Base-by-base conservation (phyloP, 768 basidiomycete genomes). In the Trametes maxima region DNA sequence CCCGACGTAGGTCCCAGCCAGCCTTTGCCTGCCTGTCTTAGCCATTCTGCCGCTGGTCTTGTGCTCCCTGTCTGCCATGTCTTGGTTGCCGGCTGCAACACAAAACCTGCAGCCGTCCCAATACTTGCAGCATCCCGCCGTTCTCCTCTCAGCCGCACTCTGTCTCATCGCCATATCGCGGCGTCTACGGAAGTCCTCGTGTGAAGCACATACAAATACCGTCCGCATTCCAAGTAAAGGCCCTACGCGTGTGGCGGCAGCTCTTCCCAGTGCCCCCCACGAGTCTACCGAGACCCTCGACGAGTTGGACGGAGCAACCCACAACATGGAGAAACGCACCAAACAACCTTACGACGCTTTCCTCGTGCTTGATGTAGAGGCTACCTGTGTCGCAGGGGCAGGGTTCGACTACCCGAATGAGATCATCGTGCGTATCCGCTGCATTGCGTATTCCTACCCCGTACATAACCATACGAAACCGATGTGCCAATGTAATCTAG, bases 321-420 rank as follows among this genome's bases (percentile, higher is more conserved):
- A 35, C 39, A 28, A 22, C 42, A 57, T 59, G 49, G 55, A 36
- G 28, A 52, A 48, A 33, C 63, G 60, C 39, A 70, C 63, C 24
- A 78, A 74, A 60, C 82, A 84, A 56, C 74, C 83, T 0, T 90
- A 85, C 69, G 92, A 94, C 48, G 85, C 83, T 5, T 94, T 94
- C 69, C 83, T 97, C 17, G 88, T 97, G 37, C 79, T 96, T 57
- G 95, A 98, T 67, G 88, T 95, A 53, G 94, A 95, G 72, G 94
- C 87, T 13, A 95, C 94, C 2, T 95, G 94, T 67, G 71, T 81
- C 45, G 73, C 72, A 67, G 89, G 88, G 39, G 81, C 85, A 36
- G 81, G 82, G 17, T 92, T 94, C 65, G 83, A 88, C 56, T 96
- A 87, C 76, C 92, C 95, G 2, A 97, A 97, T 74, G 96, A 98